phyloP scores from a whole-genome alignment of 2,329 filamentous ascomycete genomes.

The Pyricularia pennisetigena region DNA sequence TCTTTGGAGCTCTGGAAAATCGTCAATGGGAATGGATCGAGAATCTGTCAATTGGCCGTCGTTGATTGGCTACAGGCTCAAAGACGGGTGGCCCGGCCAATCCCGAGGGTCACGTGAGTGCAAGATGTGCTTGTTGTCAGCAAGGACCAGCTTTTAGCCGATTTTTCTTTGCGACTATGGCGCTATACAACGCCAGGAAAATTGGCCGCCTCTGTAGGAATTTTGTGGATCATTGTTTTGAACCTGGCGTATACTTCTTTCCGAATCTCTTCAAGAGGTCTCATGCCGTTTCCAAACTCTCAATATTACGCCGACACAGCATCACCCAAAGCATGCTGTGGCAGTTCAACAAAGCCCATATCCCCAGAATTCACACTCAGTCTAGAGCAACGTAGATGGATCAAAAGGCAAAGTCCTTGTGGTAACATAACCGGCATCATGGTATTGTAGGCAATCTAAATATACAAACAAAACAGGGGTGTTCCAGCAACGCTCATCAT shows the following conservation, averaged over 20 bases:
- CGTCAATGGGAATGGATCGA: slow-evolving; percentile 2
- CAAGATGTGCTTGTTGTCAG: neutral
- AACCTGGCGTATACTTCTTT: neutral
- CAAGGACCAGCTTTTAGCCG: neutral
- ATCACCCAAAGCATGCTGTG: neutral
- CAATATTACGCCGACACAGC: neutral
- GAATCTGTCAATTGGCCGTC: slow-evolving; percentile 1
- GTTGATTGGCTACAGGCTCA: neutral
- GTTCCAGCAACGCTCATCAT: neutral
- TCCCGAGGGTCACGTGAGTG: neutral
- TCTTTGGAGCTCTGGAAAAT: slow-evolving; percentile 3
- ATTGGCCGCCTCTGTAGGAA: neutral
- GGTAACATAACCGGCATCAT: neutral
- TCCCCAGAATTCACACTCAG: neutral
- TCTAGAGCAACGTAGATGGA: neutral
- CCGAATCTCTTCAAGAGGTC: neutral
- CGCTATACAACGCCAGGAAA: neutral
- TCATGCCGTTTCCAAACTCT: neutral
- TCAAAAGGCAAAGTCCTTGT: neutral
- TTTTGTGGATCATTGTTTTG: neutral
- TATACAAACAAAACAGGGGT: neutral
- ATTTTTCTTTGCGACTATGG: neutral
- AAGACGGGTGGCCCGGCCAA: neutral
- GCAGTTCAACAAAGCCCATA: neutral
- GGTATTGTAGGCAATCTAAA: neutral